Evolutionary conservation across 176 grass and related monocot species (phyloP), one percentile per base, ranked within the genome.

Genomic region (Carex littledalei): DNA sequence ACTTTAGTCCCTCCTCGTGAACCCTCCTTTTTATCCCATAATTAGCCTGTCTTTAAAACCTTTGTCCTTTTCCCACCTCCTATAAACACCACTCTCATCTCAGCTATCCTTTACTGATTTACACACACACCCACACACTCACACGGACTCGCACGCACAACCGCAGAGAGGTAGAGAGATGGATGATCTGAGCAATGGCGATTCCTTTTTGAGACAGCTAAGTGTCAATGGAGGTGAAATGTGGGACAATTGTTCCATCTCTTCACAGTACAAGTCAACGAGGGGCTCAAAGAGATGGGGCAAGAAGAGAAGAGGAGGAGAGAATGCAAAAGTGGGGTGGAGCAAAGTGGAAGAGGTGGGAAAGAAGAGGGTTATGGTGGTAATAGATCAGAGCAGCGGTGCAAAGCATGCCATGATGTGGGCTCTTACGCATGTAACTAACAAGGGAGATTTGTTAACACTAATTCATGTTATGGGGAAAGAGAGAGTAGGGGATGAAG

Each of bases 331-430:
- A 69, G 45, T 59, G 67, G 74, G 85, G 57, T 83, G 80, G 85
- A 88, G 81, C 66, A 63, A 86, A 5, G 78, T 79, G 0, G 79
- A 63, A 47, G 32, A 79, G 59, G 79, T 73, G 15, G 89, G 81
- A 75, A 89, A 88, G 88, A 99, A 96, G 90, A 94, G 91, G 86
- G 90, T 94, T 81, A 94, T 99, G 90, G 97, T 99, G 71, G 90
- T 99, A 85, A 89, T 99, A 47, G 97, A 99, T 52, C 81, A 92
- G 24, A 94, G 86, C 87, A 83, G 81, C 0, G 86, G 91, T 24
- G 85, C 97, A 18, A 96, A 94, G 91, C 90, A 99, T 84, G 90
- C 97, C 81, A 96, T 99, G 97, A 99, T 96, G 93, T 99, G 93
- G 97, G 93, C 96, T 34, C 91, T 95, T 39, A 94, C 93, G 20